Evolutionary conservation across 139 green algal species (phyloP), one percentile per base, ranked within the genome.

Genomic region (Helicosporidium sp.): DNA sequence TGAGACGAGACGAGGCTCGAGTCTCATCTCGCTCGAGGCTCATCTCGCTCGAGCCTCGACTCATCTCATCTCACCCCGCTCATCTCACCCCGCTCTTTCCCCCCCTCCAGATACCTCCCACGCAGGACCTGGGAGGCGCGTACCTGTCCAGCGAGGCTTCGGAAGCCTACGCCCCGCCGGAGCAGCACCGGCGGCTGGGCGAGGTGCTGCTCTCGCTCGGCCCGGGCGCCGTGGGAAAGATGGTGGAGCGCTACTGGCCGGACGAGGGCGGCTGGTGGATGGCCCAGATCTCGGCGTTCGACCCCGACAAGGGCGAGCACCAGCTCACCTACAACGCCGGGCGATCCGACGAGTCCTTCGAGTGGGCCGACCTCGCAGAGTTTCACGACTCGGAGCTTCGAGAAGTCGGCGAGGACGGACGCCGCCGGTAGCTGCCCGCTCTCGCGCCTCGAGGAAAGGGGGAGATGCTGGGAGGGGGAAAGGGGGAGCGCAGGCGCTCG

Each of bases 251-350:
- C 23, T 66, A 52, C 56, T 76, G 68, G 68, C 49, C 52, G 0
- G 60, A 68, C 6, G 49, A 72, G 27, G 65, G 51, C 24, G 56
- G 60, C 35, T 76, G 68, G 68, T 76, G 61, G 60, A 13, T 46
- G 7, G 68, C 68, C 15, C 7, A 41, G 4, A 37, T 76, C 18
- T 24, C 45, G 16, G 58, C 44, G 28, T 71, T 34, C 45, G 33
- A 57, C 19, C 22, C 29, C 7, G 39, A 31, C 6, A 55, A 47
- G 6, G 44, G 39, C n/a, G 46, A 68, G 43, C 62, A 70, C 52
- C 46, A 54, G 44, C 55, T 70, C 27, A 57, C 43, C n/a, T 70
- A 70, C 46, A 54, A 58, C n/a, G 23, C 19, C 6, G 57, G 51
- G 18, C 26, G 26, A 24, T 20, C 26, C 16, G 58, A 68, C 28